These are phyloP conservation scores for Saccharomyces paradoxus DNA, from an alignment of 805 yeast genomes.

Conservation along the genomic window DNA sequence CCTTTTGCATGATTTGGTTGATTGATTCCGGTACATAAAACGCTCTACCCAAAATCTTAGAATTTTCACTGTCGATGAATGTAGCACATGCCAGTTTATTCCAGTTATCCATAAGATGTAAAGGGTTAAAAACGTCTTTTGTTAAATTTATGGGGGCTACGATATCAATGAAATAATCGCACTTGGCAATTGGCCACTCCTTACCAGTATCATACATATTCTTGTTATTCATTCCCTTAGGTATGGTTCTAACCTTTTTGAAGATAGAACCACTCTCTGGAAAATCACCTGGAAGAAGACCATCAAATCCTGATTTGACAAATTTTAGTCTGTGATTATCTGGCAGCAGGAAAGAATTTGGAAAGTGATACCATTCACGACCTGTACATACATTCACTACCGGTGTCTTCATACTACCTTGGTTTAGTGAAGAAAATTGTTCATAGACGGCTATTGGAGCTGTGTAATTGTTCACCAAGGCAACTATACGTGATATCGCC, in stretches of 20 bases:
- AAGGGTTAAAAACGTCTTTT: slow-evolving; percentile 35
- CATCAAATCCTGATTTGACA: slow-evolving; percentile 72
- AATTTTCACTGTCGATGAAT: slow-evolving; percentile 46
- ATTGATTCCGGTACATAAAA: slow-evolving; percentile 42
- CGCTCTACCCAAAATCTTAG: slow-evolving; percentile 46
- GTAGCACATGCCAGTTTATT: slow-evolving; percentile 38
- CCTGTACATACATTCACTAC: slow-evolving; percentile 71
- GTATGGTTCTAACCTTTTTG: slow-evolving; percentile 39
- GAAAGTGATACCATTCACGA: slow-evolving; percentile 90
- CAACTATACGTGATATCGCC: slow-evolving; percentile 47
- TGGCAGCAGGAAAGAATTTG: slow-evolving; percentile 77
- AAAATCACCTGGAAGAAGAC: slow-evolving; percentile 84
- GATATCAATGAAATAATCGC: slow-evolving; percentile 69
- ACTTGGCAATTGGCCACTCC: slow-evolving; percentile 39
- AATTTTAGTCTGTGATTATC: slow-evolving; percentile 56
- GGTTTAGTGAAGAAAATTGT: slow-evolving; percentile 26
- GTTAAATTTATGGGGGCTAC: slow-evolving; percentile 39
- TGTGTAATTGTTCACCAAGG: slow-evolving; percentile 57
- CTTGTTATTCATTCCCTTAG: slow-evolving; percentile 64
- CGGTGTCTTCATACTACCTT: slow-evolving; percentile 7
- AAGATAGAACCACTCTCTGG: slow-evolving; percentile 34
- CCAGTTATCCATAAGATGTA: slow-evolving; percentile 36
- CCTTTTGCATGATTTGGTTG: slow-evolving; percentile 20
- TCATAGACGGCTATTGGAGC: slow-evolving; percentile 61
- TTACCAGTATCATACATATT: slow-evolving; percentile 59